Evolutionary conservation across 805 yeast species (phyloP), one percentile per base, ranked within the genome.

Genomic region (Scheffersomyces lignosus): DNA sequence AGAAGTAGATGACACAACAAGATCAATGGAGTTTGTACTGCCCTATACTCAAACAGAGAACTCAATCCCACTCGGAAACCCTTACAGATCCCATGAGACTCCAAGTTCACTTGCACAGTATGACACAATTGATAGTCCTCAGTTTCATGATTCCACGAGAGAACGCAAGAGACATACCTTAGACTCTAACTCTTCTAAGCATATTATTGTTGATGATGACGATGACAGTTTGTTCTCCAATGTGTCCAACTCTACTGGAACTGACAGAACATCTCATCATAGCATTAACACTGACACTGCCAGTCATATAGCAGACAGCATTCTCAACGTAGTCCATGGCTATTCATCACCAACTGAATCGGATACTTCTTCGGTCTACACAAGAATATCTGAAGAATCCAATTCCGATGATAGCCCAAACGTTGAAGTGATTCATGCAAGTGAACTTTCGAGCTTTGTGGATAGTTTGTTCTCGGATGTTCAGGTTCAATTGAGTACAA

Each of bases 161-260:
- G n/a, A n/a, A n/a, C n/a, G n/a, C n/a, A n/a, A n/a, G n/a, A n/a
- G n/a, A n/a, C n/a, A n/a, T n/a, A n/a, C n/a, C n/a, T n/a, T n/a
- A n/a, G n/a, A n/a, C n/a, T n/a, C n/a, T n/a, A n/a, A n/a, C n/a
- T n/a, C n/a, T n/a, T n/a, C n/a, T n/a, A n/a, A n/a, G n/a, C n/a
- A n/a, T n/a, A n/a, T n/a, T n/a, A n/a, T n/a, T n/a, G n/a, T n/a
- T n/a, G n/a, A n/a, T n/a, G 45, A 40, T 15, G 51, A 47, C 15
- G 38, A 37, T 25, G 51, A 47, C 26, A 43, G 47, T 26, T 38
- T 47, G 28, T 42, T 47, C 27, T 45, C 46, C 17, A 49, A 45
- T 18, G 12, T 38, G 15, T 38, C 45, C 4, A 32, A 33, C 25
- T 32, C 33, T 18, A 8, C 16, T 24, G 9, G 34, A 35, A 20